Conservation (phyloP, 108 stramenopile genomes). For the Bacterosira constricta region DNA sequence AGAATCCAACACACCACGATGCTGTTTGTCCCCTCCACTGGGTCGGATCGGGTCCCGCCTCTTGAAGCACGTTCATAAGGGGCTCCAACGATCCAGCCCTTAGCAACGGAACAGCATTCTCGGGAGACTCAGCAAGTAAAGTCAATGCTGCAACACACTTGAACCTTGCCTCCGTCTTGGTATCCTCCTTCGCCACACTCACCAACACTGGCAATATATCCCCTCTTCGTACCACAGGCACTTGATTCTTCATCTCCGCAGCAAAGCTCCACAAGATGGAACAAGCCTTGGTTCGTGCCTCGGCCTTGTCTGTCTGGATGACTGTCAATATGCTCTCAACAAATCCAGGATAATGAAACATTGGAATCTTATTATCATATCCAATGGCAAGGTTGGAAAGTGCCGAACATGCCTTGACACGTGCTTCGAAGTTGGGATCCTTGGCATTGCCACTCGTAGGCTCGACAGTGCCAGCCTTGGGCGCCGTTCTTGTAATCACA, state of each 20-base stretch:
- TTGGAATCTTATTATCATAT: constrained; percentile 94
- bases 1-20: constrained; percentile 92
- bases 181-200: constrained; percentile 86
- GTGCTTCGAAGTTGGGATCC: constrained; percentile 65
- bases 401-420: constrained; percentile 90
- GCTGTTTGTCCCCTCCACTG: constrained; percentile 94
- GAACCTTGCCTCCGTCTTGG: constrained; percentile 87
- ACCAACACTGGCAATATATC: constrained; percentile 89
- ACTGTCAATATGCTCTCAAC: constrained; percentile 86
- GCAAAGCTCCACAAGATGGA: constrained; percentile 93
- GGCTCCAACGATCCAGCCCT: constrained; percentile 79
- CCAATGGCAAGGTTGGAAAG: constrained; percentile 89
- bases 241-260: constrained; percentile 93
- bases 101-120: constrained; percentile 84
- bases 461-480: background rate
- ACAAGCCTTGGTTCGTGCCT: constrained; percentile 90
- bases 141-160: constrained; percentile 92
- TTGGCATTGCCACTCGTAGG: constrained; percentile 57
- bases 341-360: constrained; percentile 91
- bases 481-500: constrained; percentile 76
- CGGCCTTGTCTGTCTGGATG: constrained; percentile 83
- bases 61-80: constrained; percentile 87
- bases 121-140: constrained; percentile 83
- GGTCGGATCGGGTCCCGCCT: constrained; percentile 90
- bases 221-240: constrained; percentile 84